These are phyloP conservation scores for Verticillium nubilum DNA, from an alignment of 2,329 filamentous ascomycete species.

Conservation along the genomic window DNA sequence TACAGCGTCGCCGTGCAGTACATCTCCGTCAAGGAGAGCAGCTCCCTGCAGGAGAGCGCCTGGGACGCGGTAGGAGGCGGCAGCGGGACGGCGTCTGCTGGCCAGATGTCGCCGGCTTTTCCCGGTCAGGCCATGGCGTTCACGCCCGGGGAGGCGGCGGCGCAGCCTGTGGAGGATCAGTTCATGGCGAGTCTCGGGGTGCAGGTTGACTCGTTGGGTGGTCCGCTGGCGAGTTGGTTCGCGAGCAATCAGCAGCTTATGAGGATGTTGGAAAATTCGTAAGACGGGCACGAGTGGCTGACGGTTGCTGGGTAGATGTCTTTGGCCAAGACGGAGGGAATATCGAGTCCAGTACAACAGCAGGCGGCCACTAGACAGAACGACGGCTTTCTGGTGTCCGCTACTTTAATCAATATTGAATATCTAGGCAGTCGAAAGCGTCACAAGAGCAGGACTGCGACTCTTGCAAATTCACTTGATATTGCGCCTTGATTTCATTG, in stretches of 20 bases:
- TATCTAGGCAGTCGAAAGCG: too few species aligned
- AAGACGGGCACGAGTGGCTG: neutral
- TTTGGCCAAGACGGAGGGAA: too few species aligned
- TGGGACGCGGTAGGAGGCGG: neutral
- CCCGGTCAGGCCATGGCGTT: neutral
- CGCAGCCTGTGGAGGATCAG: neutral
- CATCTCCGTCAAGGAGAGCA: neutral
- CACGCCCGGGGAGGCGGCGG: neutral
- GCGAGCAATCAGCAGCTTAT: neutral
- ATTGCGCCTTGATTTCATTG: too few species aligned
- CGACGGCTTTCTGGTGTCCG: too few species aligned
- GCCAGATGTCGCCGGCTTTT: neutral
- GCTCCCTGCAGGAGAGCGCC: neutral
- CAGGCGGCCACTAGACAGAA: too few species aligned
- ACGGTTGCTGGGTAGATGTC: neutral
- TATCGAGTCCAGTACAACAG: too few species aligned
- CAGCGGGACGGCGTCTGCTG: neutral
- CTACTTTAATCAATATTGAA: too few species aligned
- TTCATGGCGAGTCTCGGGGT: neutral
- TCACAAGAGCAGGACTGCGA: too few species aligned
- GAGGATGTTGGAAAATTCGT: conserved; percentile 1
- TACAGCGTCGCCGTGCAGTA: conserved; percentile 14
- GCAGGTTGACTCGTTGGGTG: neutral
- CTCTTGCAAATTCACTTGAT: too few species aligned
- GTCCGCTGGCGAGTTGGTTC: neutral